A percentile compares a stretch with the other conserved stretches of the same genome.
phyloP scores from a whole-genome alignment of 768 basidiomycete species.

The Amanita inopinata region DNA sequence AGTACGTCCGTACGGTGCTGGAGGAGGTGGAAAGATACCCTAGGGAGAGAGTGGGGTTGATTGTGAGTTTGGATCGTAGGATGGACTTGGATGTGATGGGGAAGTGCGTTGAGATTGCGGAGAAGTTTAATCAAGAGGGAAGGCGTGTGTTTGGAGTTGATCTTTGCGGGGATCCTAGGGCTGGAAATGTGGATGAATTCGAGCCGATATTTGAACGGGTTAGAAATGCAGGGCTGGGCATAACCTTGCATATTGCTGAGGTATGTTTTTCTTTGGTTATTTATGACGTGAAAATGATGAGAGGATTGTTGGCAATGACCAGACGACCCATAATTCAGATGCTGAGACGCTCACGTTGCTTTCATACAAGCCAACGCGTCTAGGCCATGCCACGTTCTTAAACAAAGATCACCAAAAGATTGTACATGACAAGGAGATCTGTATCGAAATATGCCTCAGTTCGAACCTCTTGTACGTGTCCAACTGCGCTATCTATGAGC shows the following conservation, averaged over 20 bases:
- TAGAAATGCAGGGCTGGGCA: slow-evolving; percentile 48
- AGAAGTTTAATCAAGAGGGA: slow-evolving; percentile 42
- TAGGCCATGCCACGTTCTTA: slow-evolving; percentile 80
- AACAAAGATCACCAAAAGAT: slow-evolving; percentile 45
- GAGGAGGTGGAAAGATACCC: slow-evolving; percentile 53
- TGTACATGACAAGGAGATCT: slow-evolving; percentile 43
- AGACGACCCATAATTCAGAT: slow-evolving; percentile 39
- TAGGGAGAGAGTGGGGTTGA: slow-evolving; percentile 40
- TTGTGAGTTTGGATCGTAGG: slow-evolving; percentile 67
- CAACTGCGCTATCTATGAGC: neutral
- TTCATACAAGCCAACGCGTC: slow-evolving; percentile 50
- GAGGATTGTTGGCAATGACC: neutral
- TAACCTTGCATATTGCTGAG: slow-evolving; percentile 85
- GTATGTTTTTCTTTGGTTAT: slow-evolving; percentile 23
- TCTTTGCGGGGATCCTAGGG: slow-evolving; percentile 66
- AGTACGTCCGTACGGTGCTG: slow-evolving; percentile 60
- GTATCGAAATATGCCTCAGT: slow-evolving; percentile 74
- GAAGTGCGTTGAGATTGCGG: slow-evolving; percentile 52
- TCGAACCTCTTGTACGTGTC: slow-evolving; percentile 62
- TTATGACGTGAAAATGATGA: neutral
- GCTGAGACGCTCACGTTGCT: slow-evolving; percentile 56
- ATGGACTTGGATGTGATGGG: slow-evolving; percentile 43
- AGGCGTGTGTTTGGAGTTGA: slow-evolving; percentile 69
- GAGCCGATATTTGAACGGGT: slow-evolving; percentile 41
- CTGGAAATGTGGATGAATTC: slow-evolving; percentile 47